These are phyloP conservation scores for Botrytis aclada DNA, from an alignment of 2,329 filamentous ascomycete genomes.

Conservation along the genomic window DNA sequence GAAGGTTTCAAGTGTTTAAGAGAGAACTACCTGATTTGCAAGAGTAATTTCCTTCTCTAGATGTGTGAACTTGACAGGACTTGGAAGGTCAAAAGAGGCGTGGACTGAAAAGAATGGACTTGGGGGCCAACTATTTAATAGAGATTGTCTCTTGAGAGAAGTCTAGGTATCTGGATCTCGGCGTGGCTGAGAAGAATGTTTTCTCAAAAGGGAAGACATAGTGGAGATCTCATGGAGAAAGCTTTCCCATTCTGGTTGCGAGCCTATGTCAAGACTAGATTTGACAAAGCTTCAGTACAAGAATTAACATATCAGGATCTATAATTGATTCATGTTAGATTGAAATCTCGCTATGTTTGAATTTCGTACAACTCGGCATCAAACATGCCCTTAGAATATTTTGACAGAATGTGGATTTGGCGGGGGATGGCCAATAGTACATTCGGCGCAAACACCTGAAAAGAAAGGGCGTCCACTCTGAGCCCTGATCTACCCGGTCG, in stretches of 20 bases:
- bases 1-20: not conserved
- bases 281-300: not conserved
- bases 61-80: not conserved
- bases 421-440: not conserved
- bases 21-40: not conserved
- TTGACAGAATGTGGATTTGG: not conserved
- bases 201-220: not conserved
- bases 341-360: not conserved
- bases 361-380: conserved; percentile 1
- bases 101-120: not conserved
- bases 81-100: not conserved
- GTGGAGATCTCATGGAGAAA: not conserved
- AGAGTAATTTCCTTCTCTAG: not conserved
- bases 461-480: not conserved
- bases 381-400: not conserved
- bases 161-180: not conserved
- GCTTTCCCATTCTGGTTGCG: not conserved
- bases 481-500: not conserved
- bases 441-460: conserved; percentile 3
- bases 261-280: not conserved
- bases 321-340: not conserved
- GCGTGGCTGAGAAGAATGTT: not conserved
- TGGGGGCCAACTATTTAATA: not conserved
- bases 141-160: not conserved
- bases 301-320: not conserved